phyloP scores from a whole-genome alignment of 495 filamentous ascomycete genomes.

The Penicillium samsonianum region DNA sequence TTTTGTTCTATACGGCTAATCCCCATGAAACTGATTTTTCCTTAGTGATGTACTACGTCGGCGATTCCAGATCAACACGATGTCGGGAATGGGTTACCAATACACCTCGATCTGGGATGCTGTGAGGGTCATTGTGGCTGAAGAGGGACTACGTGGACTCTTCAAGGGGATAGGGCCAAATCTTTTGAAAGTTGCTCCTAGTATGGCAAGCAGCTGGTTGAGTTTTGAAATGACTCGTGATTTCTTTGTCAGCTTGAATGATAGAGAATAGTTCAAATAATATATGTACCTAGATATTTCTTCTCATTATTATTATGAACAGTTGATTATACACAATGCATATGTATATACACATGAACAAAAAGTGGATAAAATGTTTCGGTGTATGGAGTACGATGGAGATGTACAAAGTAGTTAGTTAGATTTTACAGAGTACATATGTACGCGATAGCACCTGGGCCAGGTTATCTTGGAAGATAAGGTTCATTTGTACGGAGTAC shows the following conservation, averaged over 20 bases:
- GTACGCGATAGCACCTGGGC: no score
- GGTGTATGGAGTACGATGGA: no score
- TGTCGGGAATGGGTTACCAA: constrained; percentile 97
- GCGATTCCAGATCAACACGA: constrained; percentile 97
- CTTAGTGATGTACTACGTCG: constrained; percentile 88
- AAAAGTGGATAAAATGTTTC: not conserved
- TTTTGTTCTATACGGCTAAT: not conserved
- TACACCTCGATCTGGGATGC: constrained; percentile 88
- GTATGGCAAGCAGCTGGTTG: constrained; percentile 97
- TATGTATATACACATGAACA: not conserved
- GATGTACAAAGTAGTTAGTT: no score
- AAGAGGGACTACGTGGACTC: constrained; percentile 75
- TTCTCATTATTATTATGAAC: not conserved
- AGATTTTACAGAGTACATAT: no score
- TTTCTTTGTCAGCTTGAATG: constrained; percentile 65
- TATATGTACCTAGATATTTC: constrained; percentile 20
- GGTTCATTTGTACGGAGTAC: not conserved
- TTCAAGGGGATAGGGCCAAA: constrained; percentile 96
- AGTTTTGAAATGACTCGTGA: constrained; percentile 94
- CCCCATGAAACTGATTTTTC: constrained; percentile 10
- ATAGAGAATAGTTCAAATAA: constrained; percentile 30
- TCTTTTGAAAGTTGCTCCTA: constrained; percentile 93
- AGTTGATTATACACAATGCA: not conserved
- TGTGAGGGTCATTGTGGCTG: constrained; percentile 71
- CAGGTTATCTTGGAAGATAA: not conserved